These are phyloP conservation scores for Ganoderma leucocontextum DNA, from an alignment of 1,284 basidiomycete genomes.

Conservation along the genomic window DNA sequence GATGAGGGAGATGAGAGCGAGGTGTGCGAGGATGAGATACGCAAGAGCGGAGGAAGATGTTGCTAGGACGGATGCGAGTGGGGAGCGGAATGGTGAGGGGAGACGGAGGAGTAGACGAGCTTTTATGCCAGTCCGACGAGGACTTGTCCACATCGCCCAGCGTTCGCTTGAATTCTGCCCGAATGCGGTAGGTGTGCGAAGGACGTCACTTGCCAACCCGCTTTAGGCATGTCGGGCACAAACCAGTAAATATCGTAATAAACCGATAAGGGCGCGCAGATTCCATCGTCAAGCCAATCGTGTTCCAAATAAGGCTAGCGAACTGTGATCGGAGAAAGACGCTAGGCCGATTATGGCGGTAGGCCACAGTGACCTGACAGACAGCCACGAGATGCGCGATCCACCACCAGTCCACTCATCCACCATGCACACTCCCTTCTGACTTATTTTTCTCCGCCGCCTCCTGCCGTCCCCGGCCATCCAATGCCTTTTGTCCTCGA, in stretches of 20 bases:
- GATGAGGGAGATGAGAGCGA: slow-evolving; percentile 15
- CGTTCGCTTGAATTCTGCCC: slow-evolving; percentile 18
- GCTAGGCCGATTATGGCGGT: slow-evolving; percentile 26
- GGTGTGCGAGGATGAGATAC: slow-evolving; percentile 18
- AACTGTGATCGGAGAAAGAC: slow-evolving; percentile 18
- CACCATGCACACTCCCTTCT: not conserved
- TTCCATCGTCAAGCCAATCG: slow-evolving; percentile 17
- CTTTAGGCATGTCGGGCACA: slow-evolving; percentile 16
- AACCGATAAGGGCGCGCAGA: slow-evolving; percentile 20
- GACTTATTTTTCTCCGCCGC: not conserved
- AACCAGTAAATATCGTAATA: slow-evolving; percentile 23
- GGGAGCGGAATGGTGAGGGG: slow-evolving; percentile 33
- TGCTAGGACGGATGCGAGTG: slow-evolving; percentile 17
- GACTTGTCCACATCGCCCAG: slow-evolving; percentile 23
- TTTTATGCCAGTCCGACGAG: slow-evolving; percentile 28
- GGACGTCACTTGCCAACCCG: slow-evolving; percentile 23
- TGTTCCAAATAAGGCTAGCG: slow-evolving; percentile 20
- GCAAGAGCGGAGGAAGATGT: slow-evolving; percentile 20
- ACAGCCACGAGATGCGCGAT: not conserved
- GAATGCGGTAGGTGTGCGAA: slow-evolving; percentile 21
- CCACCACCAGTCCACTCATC: not conserved
- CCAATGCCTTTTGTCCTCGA: not conserved
- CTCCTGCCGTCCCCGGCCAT: not conserved
- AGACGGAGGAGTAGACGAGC: slow-evolving; percentile 30
- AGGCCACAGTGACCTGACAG: slow-evolving; percentile 22